These are phyloP conservation scores for Venturia asperata DNA, from an alignment of 2,329 filamentous ascomycete genomes.

Conservation along the genomic window DNA sequence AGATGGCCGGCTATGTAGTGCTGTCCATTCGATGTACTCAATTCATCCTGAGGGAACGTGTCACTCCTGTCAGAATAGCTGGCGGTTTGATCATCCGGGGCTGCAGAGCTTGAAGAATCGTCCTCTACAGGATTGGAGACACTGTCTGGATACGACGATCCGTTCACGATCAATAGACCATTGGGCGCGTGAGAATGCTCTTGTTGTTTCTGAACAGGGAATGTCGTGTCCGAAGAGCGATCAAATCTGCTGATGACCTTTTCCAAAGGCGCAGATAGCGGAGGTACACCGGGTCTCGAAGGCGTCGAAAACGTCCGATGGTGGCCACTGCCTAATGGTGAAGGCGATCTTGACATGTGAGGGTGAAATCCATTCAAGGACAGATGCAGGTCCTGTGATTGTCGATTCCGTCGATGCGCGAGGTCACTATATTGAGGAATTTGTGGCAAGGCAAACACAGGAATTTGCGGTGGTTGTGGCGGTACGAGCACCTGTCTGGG, in stretches of 20 bases:
- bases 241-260: background rate
- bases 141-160: slow-evolving; percentile 27
- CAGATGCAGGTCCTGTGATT: slow-evolving; percentile 13
- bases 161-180: slow-evolving; percentile 36
- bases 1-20: background rate
- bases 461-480: slow-evolving; percentile 10
- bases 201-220: slow-evolving; percentile 21
- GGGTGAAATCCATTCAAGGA: slow-evolving; percentile 16
- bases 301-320: slow-evolving; percentile 35
- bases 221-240: slow-evolving; percentile 19
- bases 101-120: slow-evolving; percentile 4
- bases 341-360: slow-evolving; percentile 38
- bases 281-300: background rate
- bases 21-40: background rate
- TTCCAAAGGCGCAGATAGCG: slow-evolving; percentile 9
- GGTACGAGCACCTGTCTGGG: slow-evolving; percentile 31
- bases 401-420: slow-evolving; percentile 37
- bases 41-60: background rate
- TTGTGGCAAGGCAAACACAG: slow-evolving; percentile 26
- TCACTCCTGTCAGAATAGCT: slow-evolving; percentile 5
- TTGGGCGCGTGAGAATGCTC: slow-evolving; percentile 27
- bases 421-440: slow-evolving; percentile 35
- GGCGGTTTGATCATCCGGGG: background rate
- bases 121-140: slow-evolving; percentile 3
- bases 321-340: slow-evolving; percentile 38